These are phyloP conservation scores for Fraxinus nigra DNA, from an alignment of 305 asterid genomes.

Conservation along the genomic window DNA sequence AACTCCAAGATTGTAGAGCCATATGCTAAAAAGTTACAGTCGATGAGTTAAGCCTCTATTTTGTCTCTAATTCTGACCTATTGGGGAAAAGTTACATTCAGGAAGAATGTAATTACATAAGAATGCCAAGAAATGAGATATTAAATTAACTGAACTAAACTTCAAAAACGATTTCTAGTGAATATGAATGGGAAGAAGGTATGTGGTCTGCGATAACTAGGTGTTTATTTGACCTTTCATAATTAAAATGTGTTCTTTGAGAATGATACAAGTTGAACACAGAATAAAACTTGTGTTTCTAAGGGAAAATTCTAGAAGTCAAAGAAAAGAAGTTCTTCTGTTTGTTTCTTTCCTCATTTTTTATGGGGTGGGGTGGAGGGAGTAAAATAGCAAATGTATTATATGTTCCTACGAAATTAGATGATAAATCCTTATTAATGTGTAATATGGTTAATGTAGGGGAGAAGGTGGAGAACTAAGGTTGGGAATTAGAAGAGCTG, in stretches of 20 bases:
- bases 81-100: too few species aligned
- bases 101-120: too few species aligned
- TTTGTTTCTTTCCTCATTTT: background rate
- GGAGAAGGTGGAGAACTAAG: conserved; percentile 34
- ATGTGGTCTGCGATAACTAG: background rate
- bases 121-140: too few species aligned
- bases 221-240: background rate
- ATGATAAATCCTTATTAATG: background rate
- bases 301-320: background rate
- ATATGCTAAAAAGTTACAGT: too few species aligned
- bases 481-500: conserved; percentile 89
- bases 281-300: background rate
- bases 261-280: background rate
- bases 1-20: conserved; percentile 10
- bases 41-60: too few species aligned
- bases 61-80: too few species aligned
- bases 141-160: background rate
- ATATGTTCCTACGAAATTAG: background rate
- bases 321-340: background rate
- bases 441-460: conserved; percentile 24
- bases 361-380: background rate
- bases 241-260: background rate
- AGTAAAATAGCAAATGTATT: too few species aligned
- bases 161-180: background rate
- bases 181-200: background rate